phyloP scores from a whole-genome alignment of 768 basidiomycete species.

The Russula abietina region DNA sequence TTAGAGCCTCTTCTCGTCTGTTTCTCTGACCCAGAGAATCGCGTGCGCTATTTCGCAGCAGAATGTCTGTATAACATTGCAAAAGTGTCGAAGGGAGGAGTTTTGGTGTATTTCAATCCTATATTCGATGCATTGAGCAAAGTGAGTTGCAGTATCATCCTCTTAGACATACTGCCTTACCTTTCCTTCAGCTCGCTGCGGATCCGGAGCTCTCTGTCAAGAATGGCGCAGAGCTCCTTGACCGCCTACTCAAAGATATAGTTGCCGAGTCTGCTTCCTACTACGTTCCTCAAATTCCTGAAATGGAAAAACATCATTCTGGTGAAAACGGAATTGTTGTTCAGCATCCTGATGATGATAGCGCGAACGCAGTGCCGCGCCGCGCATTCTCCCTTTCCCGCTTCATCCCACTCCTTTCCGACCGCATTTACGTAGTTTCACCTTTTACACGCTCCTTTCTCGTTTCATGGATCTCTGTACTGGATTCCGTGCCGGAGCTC shows the following conservation, averaged over 20 bases:
- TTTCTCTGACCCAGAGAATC: conserved; percentile 90
- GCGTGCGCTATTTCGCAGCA: conserved; percentile 95
- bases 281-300: conserved; percentile 84
- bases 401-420: conserved; percentile 89
- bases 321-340: conserved; percentile 57
- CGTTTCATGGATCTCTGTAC: conserved; percentile 93
- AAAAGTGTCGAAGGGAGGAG: conserved; percentile 94
- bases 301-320: conserved; percentile 60
- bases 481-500: conserved; percentile 94
- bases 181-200: conserved; percentile 68
- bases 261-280: conserved; percentile 94
- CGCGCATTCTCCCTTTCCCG: conserved; percentile 91
- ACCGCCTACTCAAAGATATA: conserved; percentile 95
- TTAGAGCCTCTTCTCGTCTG: conserved; percentile 82
- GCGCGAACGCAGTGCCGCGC: conserved; percentile 36
- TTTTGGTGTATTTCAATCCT: conserved; percentile 95
- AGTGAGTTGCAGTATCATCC: conserved; percentile 40
- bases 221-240: conserved; percentile 95
- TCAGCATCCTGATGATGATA: conserved; percentile 50
- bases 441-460: conserved; percentile 94
- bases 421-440: conserved; percentile 91
- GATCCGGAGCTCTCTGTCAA: conserved; percentile 95
- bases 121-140: conserved; percentile 97
- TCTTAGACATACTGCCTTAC: background rate
- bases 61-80: conserved; percentile 98